A percentile compares a stretch with the other conserved stretches of the same genome.
Conservation (phyloP, 1,284 basidiomycete genomes). For the Takashimella tepidaria region DNA sequence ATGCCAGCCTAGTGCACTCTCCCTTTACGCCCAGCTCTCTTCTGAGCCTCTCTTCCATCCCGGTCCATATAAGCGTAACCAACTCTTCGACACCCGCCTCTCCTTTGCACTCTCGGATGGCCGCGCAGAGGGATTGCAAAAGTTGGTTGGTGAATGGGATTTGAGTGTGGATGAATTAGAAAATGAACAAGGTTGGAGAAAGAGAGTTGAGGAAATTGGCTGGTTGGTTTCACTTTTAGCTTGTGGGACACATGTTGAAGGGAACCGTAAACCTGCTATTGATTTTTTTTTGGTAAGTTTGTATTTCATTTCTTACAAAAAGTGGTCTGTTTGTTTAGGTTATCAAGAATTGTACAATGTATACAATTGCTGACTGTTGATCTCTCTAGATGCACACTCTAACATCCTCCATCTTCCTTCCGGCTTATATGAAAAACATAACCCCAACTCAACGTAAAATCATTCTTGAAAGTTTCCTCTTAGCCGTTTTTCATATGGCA, state of each 20-base stretch:
- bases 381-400: slow-evolving; percentile 56
- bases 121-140: slow-evolving; percentile 51
- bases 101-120: slow-evolving; percentile 48
- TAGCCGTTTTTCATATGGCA: slow-evolving; percentile 50
- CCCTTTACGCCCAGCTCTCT: slow-evolving; percentile 30
- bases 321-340: no score
- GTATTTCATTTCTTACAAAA: no score
- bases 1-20: slow-evolving; percentile 15
- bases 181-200: slow-evolving; percentile 45
- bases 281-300: slow-evolving; percentile 59
- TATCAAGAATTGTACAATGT: no score
- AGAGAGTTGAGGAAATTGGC: slow-evolving; percentile 55
- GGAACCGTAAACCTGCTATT: slow-evolving; percentile 29
- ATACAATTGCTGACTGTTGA: no score
- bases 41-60: slow-evolving; percentile 45
- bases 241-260: neutral
- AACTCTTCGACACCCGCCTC: slow-evolving; percentile 51
- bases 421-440: slow-evolving; percentile 50
- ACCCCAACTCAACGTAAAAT: slow-evolving; percentile 44
- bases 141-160: slow-evolving; percentile 53
- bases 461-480: slow-evolving; percentile 54
- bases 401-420: slow-evolving; percentile 60
- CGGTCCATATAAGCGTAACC: slow-evolving; percentile 55
- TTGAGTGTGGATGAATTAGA: slow-evolving; percentile 48
- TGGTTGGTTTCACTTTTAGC: slow-evolving; percentile 56